These are phyloP conservation scores for Talaromyces stipitatus DNA, from an alignment of 495 filamentous ascomycete genomes.

Conservation along the genomic window DNA sequence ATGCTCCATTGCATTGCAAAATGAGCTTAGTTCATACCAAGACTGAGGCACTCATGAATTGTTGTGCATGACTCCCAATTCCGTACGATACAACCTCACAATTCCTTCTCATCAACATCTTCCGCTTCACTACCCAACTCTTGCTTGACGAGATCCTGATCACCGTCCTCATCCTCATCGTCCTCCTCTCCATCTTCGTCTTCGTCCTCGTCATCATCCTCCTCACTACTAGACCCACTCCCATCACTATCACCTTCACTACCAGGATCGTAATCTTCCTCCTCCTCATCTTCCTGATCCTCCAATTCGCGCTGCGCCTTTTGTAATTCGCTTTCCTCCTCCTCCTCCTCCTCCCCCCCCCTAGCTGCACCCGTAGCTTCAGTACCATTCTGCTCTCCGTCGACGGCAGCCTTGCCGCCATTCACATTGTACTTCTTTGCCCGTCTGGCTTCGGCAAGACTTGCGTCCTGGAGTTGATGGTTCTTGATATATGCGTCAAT, in stretches of 20 bases:
- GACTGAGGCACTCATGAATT: not conserved
- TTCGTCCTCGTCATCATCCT: conserved; percentile 43
- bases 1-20: too few relatives aligned
- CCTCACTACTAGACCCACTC: conserved; percentile 48
- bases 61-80: not conserved
- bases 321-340: conserved; percentile 49
- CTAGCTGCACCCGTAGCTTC: conserved; percentile 10
- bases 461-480: conserved; percentile 80
- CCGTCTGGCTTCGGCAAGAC: conserved; percentile 79
- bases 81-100: not conserved
- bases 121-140: conserved; percentile 37
- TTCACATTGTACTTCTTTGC: conserved; percentile 77
- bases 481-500: conserved; percentile 80
- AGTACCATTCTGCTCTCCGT: conserved; percentile 18
- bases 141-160: conserved; percentile 22
- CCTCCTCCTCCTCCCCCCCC: conserved; percentile 29
- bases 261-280: conserved; percentile 84
- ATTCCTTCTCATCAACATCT: conserved; percentile 9
- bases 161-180: conserved; percentile 38
- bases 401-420: conserved; percentile 41
- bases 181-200: conserved; percentile 41
- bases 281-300: conserved; percentile 67
- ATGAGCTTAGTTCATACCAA: too few relatives aligned
- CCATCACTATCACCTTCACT: conserved; percentile 69
- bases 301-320: conserved; percentile 63